A percentile compares a stretch with the other conserved stretches of the same genome.
These are phyloP conservation scores for Puccinia novopanici DNA, from an alignment of 1,284 basidiomycete species.

Conservation along the genomic window DNA sequence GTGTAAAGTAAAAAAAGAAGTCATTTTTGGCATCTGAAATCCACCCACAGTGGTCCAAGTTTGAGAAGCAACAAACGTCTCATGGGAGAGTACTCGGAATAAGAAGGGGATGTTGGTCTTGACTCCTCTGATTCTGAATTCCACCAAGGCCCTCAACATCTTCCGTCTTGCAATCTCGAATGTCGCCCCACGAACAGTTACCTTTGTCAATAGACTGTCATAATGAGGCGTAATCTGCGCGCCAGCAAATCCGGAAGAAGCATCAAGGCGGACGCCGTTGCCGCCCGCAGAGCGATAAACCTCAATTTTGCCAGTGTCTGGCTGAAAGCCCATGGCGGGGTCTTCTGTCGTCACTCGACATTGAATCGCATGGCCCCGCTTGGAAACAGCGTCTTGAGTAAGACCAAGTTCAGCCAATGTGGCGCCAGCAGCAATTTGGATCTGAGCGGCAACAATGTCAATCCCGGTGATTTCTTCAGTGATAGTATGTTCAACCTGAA, in stretches of 20 bases:
- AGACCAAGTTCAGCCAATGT: conserved; percentile 92
- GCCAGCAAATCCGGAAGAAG: conserved; percentile 95
- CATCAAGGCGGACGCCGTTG: conserved; percentile 96
- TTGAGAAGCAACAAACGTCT: conserved; percentile 90
- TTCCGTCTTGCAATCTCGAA: conserved; percentile 98
- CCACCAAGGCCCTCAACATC: conserved; percentile 97
- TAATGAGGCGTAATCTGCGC: conserved; percentile 99
- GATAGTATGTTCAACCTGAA: conserved; percentile 92
- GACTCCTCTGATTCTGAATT: conserved; percentile 99
- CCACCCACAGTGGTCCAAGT: conserved; percentile 91
- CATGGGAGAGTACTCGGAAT: conserved; percentile 96
- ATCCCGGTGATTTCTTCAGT: conserved; percentile 97
- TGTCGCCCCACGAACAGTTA: conserved; percentile 91
- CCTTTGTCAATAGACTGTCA: conserved; percentile 96
- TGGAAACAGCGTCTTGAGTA: conserved; percentile 92
- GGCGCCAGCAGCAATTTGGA: conserved; percentile 96
- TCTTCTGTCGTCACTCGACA: conserved; percentile 99
- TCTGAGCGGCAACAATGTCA: conserved; percentile 97
- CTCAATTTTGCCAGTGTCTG: conserved; percentile 98
- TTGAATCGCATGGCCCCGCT: conserved; percentile 96
- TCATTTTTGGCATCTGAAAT: background rate
- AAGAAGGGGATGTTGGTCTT: conserved; percentile 91
- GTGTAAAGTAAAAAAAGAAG: background rate
- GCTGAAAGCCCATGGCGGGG: conserved; percentile 85
- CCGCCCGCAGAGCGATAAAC: conserved; percentile 98